Conservation (phyloP, 371 early-diverging fungal genomes). For the Dichotomocladium elegans region DNA sequence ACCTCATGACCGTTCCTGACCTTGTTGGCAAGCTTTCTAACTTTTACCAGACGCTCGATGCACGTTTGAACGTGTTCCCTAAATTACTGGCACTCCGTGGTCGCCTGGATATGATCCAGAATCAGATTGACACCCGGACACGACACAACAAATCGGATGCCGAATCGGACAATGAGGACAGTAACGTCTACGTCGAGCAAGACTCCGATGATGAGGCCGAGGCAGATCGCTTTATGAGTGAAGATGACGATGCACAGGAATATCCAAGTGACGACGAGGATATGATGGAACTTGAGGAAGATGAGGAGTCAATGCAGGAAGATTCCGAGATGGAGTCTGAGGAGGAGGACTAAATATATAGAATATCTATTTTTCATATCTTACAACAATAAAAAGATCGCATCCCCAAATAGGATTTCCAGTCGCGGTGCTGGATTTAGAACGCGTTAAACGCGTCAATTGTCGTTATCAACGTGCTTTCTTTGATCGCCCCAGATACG, state of each 20-base stretch:
- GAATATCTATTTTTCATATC: not conserved
- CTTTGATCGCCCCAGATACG: no score
- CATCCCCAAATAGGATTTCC: not conserved
- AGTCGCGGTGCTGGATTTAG: no score
- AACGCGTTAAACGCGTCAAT: no score
- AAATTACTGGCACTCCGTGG: constrained; percentile 68
- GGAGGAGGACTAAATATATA: no score
- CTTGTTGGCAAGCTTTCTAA: constrained; percentile 59
- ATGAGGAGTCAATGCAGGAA: not conserved
- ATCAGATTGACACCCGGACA: constrained; percentile 61
- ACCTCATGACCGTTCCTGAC: constrained; percentile 69
- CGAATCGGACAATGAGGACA: not conserved
- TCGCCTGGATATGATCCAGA: constrained; percentile 74
- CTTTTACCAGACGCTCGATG: constrained; percentile 71
- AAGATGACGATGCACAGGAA: constrained; percentile 1
- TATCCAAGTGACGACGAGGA: constrained; percentile 5
- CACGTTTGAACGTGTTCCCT: constrained; percentile 56
- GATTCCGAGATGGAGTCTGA: no score
- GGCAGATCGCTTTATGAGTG: constrained; percentile 9
- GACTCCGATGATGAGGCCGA: constrained; percentile 56
- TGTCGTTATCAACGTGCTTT: no score
- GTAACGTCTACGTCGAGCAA: constrained; percentile 54
- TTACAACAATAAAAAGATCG: not conserved
- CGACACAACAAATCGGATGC: constrained; percentile 34
- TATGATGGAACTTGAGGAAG: constrained; percentile 1